A percentile compares a stretch with the other conserved stretches of the same genome.
Evolutionary conservation across 2,329 filamentous ascomycete species (phyloP).

Genomic region (Pseudogymnoascus sp.): DNA sequence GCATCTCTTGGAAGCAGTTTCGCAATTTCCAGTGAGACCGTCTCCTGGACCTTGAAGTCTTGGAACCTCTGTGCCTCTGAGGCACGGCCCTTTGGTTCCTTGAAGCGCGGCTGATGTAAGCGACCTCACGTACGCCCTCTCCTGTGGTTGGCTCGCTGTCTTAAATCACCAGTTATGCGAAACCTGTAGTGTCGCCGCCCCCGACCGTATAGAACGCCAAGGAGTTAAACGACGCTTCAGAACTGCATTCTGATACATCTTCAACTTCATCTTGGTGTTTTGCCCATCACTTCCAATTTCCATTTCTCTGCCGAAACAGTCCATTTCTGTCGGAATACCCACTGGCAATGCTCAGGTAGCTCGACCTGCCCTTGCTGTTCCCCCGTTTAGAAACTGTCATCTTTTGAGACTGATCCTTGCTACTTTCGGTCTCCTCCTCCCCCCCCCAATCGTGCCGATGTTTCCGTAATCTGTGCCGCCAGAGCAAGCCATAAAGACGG

Average conservation of each 20-base stretch:
- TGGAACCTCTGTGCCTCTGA: not conserved
- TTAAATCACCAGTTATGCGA: not conserved
- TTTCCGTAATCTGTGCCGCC: not conserved
- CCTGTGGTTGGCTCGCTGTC: not conserved
- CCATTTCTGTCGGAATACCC: constrained; percentile 3
- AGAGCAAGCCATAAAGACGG: constrained; percentile 4
- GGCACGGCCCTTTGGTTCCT: not conserved
- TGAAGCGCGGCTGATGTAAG: not conserved
- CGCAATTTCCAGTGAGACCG: constrained; percentile 2
- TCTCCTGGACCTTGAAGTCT: not conserved
- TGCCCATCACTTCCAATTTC: not conserved
- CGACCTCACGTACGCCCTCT: not conserved
- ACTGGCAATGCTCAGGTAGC: not conserved
- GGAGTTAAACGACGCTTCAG: constrained; percentile 5
- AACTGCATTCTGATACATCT: constrained; percentile 6
- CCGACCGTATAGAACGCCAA: not conserved
- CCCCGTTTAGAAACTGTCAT: constrained; percentile 5
- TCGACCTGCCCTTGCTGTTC: not conserved
- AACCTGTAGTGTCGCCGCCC: not conserved
- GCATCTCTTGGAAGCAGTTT: not conserved
- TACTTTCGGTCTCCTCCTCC: not conserved
- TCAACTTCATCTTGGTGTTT: not conserved
- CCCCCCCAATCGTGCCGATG: not conserved
- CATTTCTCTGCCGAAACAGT: not conserved
- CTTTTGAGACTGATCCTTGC: constrained; percentile 7